Evolutionary conservation across 164 flowering plant species (phyloP), one percentile per base, ranked within the genome.

Genomic region (Magnolia changhungtana): DNA sequence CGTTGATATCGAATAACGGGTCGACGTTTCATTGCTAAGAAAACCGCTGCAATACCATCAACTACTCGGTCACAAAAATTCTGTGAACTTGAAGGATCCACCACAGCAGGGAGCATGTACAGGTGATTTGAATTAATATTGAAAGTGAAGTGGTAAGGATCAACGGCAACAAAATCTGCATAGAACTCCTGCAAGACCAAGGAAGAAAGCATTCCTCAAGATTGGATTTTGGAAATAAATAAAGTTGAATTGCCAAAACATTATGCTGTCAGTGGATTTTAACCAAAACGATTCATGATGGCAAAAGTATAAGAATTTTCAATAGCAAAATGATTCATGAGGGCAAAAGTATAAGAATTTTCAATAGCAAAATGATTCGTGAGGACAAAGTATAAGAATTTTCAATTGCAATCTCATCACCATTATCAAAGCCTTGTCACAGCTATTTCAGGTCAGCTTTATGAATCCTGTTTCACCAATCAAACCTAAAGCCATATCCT

Each of bases 81-180:
- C 85, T 92, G 97, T 73, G 86, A 80, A 77, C 85, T 79, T 77
- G 93, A 81, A 79, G 89, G 97, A 86, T 96, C 98, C 18, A 88
- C 87, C 68, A 89, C 95, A 50, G 95, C 92, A 79, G 97, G 99
- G 72, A 96, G 93, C 99, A 96, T 94, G 78, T 96, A 94, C 50
- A 89, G 80, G 81, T 91, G 90, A 82, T 94, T 94, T 63, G 88
- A 81, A 16, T 89, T 81, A 64, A 85, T 79, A 79, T 90, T 90
- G 59, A 96, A 83, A 51, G 89, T 87, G 88, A 94, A 92, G 83
- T 94, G 98, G 69, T 85, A 87, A 63, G 96, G 88, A 86, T 96
- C 98, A 78, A 81, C 50, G n/a, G 98, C 93, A 80, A 90, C 89
- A 84, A 94, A 90, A 76, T 96, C 99, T 37, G 92, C 97, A 91